Conservation (phyloP, 2,329 filamentous ascomycete genomes). For the Colletotrichum musicola region DNA sequence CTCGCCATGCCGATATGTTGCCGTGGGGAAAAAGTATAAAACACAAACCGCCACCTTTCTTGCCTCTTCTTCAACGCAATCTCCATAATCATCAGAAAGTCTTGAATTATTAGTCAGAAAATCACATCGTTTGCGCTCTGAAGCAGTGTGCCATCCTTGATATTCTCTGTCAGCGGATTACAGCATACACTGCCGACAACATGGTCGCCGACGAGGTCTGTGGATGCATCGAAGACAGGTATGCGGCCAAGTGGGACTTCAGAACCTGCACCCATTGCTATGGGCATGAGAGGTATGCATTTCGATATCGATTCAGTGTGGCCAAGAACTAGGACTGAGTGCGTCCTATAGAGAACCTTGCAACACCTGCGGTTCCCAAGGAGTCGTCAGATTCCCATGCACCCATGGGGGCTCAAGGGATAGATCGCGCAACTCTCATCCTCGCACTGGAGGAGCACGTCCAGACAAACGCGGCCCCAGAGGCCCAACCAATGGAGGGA, state of each 20-base stretch:
- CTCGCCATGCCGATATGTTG: background rate
- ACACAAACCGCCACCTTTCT: background rate
- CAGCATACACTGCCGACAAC: background rate
- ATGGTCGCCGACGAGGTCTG: conserved; percentile 38
- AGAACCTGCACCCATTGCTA: conserved; percentile 31
- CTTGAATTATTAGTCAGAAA: background rate
- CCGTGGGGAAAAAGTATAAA: background rate
- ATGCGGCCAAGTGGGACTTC: conserved; percentile 34
- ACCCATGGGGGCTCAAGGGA: conserved; percentile 19
- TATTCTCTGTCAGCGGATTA: too few relatives aligned
- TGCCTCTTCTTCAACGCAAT: background rate
- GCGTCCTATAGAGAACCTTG: conserved; percentile 12
- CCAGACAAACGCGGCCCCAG: conserved; percentile 18
- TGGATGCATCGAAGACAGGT: conserved; percentile 40
- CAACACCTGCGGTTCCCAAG: conserved; percentile 24
- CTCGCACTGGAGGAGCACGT: conserved; percentile 5
- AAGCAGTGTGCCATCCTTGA: background rate
- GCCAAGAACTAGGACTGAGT: background rate
- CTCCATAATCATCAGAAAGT: background rate
- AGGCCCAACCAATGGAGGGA: conserved; percentile 9
- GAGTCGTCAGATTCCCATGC: conserved; percentile 35
- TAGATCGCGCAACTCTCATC: conserved; percentile 8
- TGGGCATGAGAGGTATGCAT: conserved; percentile 23
- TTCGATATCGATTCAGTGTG: background rate
- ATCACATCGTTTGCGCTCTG: background rate